Percentiles rank a stretch among this genome's conserved stretches.
Evolutionary conservation across 2,329 filamentous ascomycete genomes (phyloP).

Genomic region (Penicillium freii): DNA sequence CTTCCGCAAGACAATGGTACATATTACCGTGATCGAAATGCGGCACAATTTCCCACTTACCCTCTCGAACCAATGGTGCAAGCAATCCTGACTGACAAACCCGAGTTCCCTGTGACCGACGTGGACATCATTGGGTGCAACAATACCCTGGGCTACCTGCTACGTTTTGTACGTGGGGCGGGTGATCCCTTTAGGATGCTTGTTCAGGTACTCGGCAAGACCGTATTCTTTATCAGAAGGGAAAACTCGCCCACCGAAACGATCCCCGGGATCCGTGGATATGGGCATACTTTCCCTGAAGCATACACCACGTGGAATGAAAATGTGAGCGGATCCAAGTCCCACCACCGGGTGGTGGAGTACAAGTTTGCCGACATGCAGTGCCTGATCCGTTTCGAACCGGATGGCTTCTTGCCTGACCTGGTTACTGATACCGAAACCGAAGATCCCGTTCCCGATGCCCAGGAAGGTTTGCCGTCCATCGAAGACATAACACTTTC

Average conservation of each 20-base stretch:
- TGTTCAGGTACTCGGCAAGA: constrained; percentile 56
- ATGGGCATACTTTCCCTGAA: constrained; percentile 66
- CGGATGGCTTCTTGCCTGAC: constrained; percentile 54
- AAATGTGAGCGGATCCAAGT: constrained; percentile 54
- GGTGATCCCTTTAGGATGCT: constrained; percentile 57
- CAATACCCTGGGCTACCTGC: constrained; percentile 61
- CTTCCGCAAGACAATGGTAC: constrained; percentile 46
- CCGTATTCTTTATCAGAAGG: constrained; percentile 62
- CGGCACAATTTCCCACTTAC: constrained; percentile 35
- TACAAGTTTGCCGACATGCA: constrained; percentile 58
- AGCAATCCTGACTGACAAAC: constrained; percentile 42
- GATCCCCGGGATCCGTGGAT: constrained; percentile 58
- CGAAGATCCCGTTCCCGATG: background rate
- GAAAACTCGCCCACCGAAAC: constrained; percentile 60
- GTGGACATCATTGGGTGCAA: constrained; percentile 61
- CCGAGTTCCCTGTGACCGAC: constrained; percentile 31
- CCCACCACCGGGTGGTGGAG: constrained; percentile 61
- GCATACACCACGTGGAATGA: constrained; percentile 63
- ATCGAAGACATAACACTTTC: constrained; percentile 1
- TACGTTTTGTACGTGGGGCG: constrained; percentile 53
- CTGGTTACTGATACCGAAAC: background rate
- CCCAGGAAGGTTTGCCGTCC: background rate
- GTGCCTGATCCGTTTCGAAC: constrained; percentile 56
- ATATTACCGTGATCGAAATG: constrained; percentile 48
- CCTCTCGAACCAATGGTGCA: constrained; percentile 48